Evolutionary conservation across 257 asterid genomes (phyloP).

Genomic region (Gynochthodes officinalis): DNA sequence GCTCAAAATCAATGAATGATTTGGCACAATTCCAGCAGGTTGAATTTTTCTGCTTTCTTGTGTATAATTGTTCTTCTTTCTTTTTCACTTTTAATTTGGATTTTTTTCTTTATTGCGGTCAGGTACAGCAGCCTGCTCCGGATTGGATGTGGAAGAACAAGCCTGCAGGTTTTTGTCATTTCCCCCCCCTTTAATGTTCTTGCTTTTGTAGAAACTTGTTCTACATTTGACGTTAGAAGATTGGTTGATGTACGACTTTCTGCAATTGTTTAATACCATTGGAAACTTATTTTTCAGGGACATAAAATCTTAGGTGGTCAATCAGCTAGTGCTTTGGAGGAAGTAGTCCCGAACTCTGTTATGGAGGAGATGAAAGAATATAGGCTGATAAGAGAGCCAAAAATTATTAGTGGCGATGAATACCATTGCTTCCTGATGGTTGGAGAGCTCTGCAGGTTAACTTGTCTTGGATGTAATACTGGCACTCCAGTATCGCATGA

Average conservation of each 20-base stretch:
- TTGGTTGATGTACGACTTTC: not conserved
- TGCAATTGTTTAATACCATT: no score
- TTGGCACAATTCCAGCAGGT: conserved; percentile 66
- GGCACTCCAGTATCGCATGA: not conserved
- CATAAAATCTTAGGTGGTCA: conserved; percentile 4
- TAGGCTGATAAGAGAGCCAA: not conserved
- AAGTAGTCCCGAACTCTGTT: not conserved
- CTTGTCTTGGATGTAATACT: not conserved
- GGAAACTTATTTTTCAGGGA: conserved; percentile 8
- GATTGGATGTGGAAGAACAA: conserved; percentile 65
- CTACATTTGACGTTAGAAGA: not conserved
- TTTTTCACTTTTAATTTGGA: not conserved
- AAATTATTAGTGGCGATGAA: not conserved
- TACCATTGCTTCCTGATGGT: not conserved
- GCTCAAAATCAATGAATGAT: conserved; percentile 39
- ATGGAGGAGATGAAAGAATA: not conserved
- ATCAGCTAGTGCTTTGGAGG: not conserved
- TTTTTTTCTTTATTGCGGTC: conserved; percentile 9
- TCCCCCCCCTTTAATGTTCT: not conserved
- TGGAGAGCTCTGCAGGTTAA: not conserved
- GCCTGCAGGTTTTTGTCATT: conserved; percentile 29
- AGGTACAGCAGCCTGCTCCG: conserved; percentile 49
- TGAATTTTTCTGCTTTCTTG: not conserved
- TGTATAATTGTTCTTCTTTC: not conserved
- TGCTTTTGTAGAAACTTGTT: no score